phyloP scores from a whole-genome alignment of 169 alveolate species.

The Babesia ovata region DNA sequence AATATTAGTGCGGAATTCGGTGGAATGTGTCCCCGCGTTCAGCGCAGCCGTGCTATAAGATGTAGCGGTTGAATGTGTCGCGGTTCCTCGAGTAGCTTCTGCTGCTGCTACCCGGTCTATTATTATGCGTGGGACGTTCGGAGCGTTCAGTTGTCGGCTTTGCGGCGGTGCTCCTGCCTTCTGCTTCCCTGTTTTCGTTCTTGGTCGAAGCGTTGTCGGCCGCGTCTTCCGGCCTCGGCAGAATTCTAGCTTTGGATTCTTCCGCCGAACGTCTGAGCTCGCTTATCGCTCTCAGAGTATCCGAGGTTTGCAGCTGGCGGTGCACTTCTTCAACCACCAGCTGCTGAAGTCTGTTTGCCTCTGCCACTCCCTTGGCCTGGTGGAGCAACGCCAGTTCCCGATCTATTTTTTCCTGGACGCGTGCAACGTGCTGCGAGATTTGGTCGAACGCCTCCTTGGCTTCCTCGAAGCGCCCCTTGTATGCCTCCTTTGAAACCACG shows the following conservation, averaged over 20 bases:
- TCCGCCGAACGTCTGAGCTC: constrained; percentile 1
- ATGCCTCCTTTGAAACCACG: not conserved
- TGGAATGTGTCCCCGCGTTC: too few relatives aligned
- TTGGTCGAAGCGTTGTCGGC: not conserved
- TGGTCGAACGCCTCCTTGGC: constrained; percentile 20
- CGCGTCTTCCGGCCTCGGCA: not conserved
- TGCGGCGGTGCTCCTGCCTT: not conserved
- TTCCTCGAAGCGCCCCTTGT: constrained; percentile 19
- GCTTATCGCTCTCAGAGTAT: constrained; percentile 8
- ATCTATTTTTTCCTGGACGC: constrained; percentile 26
- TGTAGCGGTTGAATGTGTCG: constrained; percentile 36
- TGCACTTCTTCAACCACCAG: not conserved
- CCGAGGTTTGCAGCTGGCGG: constrained; percentile 20
- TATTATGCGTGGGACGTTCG: not conserved
- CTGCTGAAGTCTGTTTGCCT: constrained; percentile 23
- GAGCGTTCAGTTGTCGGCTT: not conserved
- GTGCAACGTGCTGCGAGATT: constrained; percentile 21
- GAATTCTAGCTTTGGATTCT: not conserved
- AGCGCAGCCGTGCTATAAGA: not conserved
- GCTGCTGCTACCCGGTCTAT: not conserved
- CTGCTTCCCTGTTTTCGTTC: not conserved
- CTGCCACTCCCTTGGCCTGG: constrained; percentile 16
- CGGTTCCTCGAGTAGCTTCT: constrained; percentile 25
- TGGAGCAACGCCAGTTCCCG: constrained; percentile 40
- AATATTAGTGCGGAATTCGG: too few relatives aligned